phyloP scores from a whole-genome alignment of 2,329 filamentous ascomycete genomes.

The Paradendryphiella salina region DNA sequence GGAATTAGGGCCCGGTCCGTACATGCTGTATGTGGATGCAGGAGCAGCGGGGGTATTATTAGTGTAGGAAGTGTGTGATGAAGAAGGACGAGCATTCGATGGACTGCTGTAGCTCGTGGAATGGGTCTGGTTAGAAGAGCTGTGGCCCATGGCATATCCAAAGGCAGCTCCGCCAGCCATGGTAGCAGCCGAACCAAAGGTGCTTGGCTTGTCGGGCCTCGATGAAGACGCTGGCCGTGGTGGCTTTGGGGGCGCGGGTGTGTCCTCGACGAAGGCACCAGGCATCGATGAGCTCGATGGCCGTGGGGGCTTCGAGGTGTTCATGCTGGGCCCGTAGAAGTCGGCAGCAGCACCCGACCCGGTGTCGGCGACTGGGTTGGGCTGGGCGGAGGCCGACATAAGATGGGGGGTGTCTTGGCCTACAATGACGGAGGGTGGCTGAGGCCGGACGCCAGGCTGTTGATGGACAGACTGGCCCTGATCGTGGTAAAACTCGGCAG shows the following conservation, averaged over 20 bases:
- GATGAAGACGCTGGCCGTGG: slow-evolving; percentile 31
- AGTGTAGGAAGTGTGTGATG: slow-evolving; percentile 31
- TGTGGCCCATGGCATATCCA: slow-evolving; percentile 47
- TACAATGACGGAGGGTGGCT: slow-evolving; percentile 57
- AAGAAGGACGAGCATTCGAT: slow-evolving; percentile 30
- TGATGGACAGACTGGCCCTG: slow-evolving; percentile 61
- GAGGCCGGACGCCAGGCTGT: slow-evolving; percentile 63
- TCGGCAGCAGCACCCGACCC: slow-evolving; percentile 62
- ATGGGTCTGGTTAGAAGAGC: slow-evolving; percentile 35
- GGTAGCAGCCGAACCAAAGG: slow-evolving; percentile 44
- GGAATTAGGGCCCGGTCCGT: slow-evolving; percentile 35
- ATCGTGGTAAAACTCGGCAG: slow-evolving; percentile 66
- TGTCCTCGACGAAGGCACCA: slow-evolving; percentile 43
- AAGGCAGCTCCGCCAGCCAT: slow-evolving; percentile 49
- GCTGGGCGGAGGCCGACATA: slow-evolving; percentile 55
- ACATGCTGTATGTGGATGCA: slow-evolving; percentile 22
- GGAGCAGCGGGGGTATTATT: slow-evolving; percentile 23
- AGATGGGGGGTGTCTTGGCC: slow-evolving; percentile 60
- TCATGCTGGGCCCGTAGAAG: slow-evolving; percentile 52
- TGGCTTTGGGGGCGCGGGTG: slow-evolving; percentile 38
- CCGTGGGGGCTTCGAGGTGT: slow-evolving; percentile 43
- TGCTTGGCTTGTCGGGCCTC: slow-evolving; percentile 36
- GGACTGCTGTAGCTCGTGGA: slow-evolving; percentile 29
- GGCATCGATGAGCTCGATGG: slow-evolving; percentile 39
- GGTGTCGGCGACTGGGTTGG: slow-evolving; percentile 62